Evolutionary conservation across 2,329 filamentous ascomycete species (phyloP).

Genomic region (Xylariaceae sp.): DNA sequence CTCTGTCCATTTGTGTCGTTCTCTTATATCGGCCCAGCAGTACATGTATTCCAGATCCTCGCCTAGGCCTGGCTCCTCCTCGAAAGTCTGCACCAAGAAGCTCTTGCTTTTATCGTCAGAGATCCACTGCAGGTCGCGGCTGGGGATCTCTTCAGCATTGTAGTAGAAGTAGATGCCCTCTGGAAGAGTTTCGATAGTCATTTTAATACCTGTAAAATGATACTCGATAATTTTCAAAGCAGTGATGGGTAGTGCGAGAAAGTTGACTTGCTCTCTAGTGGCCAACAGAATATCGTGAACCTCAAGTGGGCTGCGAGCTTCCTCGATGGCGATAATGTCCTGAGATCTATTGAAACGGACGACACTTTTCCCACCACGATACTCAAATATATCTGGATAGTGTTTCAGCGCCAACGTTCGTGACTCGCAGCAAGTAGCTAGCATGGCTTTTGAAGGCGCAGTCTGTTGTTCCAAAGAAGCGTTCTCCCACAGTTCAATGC

Average conservation of each 20-base stretch:
- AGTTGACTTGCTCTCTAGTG: neutral
- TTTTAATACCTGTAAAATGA: too few species aligned
- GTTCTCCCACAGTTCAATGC: conserved; percentile 12
- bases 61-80: conserved; percentile 13
- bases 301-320: conserved; percentile 14
- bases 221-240: too few species aligned
- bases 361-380: conserved; percentile 7
- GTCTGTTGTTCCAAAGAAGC: conserved; percentile 24
- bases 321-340: conserved; percentile 24
- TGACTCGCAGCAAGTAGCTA: conserved; percentile 28
- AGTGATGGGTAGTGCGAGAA: neutral
- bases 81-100: conserved; percentile 15
- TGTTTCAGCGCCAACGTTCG: conserved; percentile 25
- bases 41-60: conserved; percentile 5
- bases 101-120: conserved; percentile 11
- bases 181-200: too few species aligned
- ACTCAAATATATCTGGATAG: conserved; percentile 27
- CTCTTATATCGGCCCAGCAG: neutral
- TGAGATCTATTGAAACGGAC: conserved; percentile 25
- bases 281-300: neutral
- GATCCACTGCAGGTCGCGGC: conserved; percentile 20
- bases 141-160: too few species aligned
- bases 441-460: conserved; percentile 23
- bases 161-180: too few species aligned
- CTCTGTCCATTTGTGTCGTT: neutral